These are phyloP conservation scores for Pseudogymnoascus sp. DNA, from an alignment of 2,329 filamentous ascomycete species.

Conservation along the genomic window DNA sequence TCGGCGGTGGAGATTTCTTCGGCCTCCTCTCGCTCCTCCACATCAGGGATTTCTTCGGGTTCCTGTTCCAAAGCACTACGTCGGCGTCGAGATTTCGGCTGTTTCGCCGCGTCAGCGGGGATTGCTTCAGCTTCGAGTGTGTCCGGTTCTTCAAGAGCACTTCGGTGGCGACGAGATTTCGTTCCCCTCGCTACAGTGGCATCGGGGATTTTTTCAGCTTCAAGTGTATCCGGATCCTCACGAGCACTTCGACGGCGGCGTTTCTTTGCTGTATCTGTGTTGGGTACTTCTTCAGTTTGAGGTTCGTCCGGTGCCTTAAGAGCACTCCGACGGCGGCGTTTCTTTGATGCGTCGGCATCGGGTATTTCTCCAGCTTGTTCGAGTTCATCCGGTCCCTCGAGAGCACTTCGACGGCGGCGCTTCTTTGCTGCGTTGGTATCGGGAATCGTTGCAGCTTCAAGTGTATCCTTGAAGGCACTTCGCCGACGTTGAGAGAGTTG, in stretches of 20 bases:
- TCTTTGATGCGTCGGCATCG: background rate
- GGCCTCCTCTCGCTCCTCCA: constrained; percentile 23
- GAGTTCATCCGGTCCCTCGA: background rate
- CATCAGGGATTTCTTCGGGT: constrained; percentile 30
- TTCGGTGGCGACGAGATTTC: background rate
- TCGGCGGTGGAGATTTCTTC: constrained; percentile 29
- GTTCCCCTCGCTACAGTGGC: background rate
- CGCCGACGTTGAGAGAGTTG: constrained; percentile 36
- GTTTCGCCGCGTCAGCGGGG: background rate
- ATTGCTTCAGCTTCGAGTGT: background rate
- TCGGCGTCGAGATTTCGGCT: background rate
- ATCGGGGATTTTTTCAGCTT: background rate
- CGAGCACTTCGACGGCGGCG: background rate
- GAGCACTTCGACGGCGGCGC: background rate
- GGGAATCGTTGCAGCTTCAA: background rate
- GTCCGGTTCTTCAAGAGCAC: background rate
- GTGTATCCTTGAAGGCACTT: constrained; percentile 16
- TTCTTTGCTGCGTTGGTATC: background rate
- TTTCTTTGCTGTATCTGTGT: background rate
- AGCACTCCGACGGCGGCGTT: background rate
- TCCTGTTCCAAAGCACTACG: background rate
- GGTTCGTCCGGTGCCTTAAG: background rate
- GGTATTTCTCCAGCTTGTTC: background rate
- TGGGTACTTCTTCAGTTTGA: background rate
- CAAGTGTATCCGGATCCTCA: background rate